Conservation (phyloP, 768 basidiomycete species). For the Aureoboletus auriporus region DNA sequence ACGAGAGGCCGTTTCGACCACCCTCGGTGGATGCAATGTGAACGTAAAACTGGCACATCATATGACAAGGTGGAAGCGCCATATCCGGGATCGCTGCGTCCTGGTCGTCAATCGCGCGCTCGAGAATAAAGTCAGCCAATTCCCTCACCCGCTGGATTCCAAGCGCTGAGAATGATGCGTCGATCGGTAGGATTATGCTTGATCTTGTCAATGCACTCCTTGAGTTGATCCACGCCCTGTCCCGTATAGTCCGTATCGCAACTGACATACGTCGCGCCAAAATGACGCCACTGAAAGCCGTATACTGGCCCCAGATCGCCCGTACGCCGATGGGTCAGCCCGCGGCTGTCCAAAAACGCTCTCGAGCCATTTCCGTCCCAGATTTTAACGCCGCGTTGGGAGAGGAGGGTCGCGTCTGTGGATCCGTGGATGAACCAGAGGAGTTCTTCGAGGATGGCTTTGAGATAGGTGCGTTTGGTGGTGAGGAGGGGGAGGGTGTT, state of each 20-base stretch:
- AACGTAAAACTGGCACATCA: slow-evolving; percentile 99
- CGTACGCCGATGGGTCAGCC: slow-evolving; percentile 77
- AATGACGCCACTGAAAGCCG: slow-evolving; percentile 96
- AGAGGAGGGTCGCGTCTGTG: slow-evolving; percentile 76
- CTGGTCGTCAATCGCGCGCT: background rate
- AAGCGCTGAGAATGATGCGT: slow-evolving; percentile 91
- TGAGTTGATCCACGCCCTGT: slow-evolving; percentile 88
- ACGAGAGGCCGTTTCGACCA: slow-evolving; percentile 73
- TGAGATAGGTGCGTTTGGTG: slow-evolving; percentile 90
- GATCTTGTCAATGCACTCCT: slow-evolving; percentile 88
- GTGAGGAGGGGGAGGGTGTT: slow-evolving; percentile 83
- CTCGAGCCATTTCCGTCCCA: slow-evolving; percentile 97
- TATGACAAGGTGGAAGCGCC: slow-evolving; percentile 98
- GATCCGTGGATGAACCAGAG: slow-evolving; percentile 89
- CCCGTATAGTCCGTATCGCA: slow-evolving; percentile 75
- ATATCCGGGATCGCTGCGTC: slow-evolving; percentile 82
- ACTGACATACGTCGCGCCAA: slow-evolving; percentile 78
- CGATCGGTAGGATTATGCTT: slow-evolving; percentile 90
- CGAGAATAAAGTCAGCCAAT: background rate
- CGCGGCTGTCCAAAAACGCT: slow-evolving; percentile 80
- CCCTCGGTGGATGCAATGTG: slow-evolving; percentile 61
- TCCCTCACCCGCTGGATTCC: slow-evolving; percentile 92
- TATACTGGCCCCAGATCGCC: slow-evolving; percentile 97
- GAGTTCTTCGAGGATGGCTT: slow-evolving; percentile 90
- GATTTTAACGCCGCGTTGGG: slow-evolving; percentile 84